phyloP scores from a whole-genome alignment of 2,329 filamentous ascomycete species.

The Colletotrichum theobromicola region DNA sequence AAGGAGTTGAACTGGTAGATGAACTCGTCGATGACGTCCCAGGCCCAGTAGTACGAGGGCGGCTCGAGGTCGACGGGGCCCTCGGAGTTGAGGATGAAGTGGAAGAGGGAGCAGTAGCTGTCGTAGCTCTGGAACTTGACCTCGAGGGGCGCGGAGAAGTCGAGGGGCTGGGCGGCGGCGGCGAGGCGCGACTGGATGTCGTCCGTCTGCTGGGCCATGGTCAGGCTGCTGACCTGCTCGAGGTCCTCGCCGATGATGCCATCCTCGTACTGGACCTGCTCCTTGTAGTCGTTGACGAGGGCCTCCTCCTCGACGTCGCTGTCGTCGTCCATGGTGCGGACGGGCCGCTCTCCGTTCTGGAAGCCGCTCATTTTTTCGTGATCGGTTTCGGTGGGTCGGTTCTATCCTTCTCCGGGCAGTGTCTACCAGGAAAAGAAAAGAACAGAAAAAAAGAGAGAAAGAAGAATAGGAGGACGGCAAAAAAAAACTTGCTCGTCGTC shows the following conservation, averaged over 20 bases:
- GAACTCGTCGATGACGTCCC: slow-evolving; percentile 99
- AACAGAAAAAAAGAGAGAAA: not conserved
- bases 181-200: slow-evolving; percentile 93
- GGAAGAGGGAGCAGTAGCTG: slow-evolving; percentile 98
- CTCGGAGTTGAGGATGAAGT: slow-evolving; percentile 98
- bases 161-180: slow-evolving; percentile 91
- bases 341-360: slow-evolving; percentile 65
- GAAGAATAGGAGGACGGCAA: not conserved
- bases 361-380: slow-evolving; percentile 59
- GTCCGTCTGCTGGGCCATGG: slow-evolving; percentile 77
- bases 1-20: slow-evolving; percentile 99
- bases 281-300: slow-evolving; percentile 92
- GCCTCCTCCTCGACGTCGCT: slow-evolving; percentile 97
- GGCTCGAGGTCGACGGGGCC: slow-evolving; percentile 98
- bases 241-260: slow-evolving; percentile 73
- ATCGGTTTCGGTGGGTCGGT: not conserved
- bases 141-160: slow-evolving; percentile 94
- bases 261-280: slow-evolving; percentile 94
- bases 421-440: not conserved
- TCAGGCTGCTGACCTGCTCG: slow-evolving; percentile 74
- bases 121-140: slow-evolving; percentile 99
- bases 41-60: slow-evolving; percentile 99
- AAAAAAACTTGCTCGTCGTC: not conserved
- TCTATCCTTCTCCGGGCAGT: not conserved
- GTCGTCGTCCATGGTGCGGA: slow-evolving; percentile 71